Base-by-base conservation (phyloP, 1,284 basidiomycete species). In the Moniliophthora roreri region DNA sequence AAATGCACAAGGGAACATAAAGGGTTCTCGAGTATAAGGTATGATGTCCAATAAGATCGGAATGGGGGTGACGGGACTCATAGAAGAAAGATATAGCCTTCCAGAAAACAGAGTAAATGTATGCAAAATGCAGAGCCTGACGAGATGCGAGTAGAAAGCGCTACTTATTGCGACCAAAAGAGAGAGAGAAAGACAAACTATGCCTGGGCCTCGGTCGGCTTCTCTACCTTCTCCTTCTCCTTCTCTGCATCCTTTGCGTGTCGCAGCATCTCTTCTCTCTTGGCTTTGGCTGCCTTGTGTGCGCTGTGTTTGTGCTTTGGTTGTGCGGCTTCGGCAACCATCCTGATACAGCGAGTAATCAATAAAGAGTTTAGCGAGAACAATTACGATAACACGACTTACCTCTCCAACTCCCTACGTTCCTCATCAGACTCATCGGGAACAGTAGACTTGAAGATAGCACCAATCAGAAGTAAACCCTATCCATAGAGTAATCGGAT, bases 371-470 rank as follows among this genome's bases (percentile, higher is more conserved):
- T 46, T 51, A 6, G 21, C 39, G 40, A 32, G 28, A 34, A 38
- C 5, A 5, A 51, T 44, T 20, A 24, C 36, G 35, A 32, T n/a
- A n/a, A n/a, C n/a, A n/a, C n/a, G 40, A 53, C 78, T 18, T 57
- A 88, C 90, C 92, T 77, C 70, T 98, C 95, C 35, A 98, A 82
- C 69, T 97, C 94, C 51, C 95, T 80, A 24, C 95, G 82, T 65
- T 96, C 95, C 63, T 90, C 89, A 64, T 95, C 94, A 10, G 89
- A 85, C 66, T 93, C 93, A 65, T 97, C 95, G 1, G 95, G 87
- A 40, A 81, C 66, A 0, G 91, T 82, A 2, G 78, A 74, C 70
- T 95, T 95, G 79, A 97, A 95, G 59, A 95, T 86, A 15, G 86
- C 85, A 4, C 93, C 95, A 41, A 89, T 88, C 11, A 90, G 73